Conservation (phyloP, 306 rosid species). For the Hippophae rhamnoides region DNA sequence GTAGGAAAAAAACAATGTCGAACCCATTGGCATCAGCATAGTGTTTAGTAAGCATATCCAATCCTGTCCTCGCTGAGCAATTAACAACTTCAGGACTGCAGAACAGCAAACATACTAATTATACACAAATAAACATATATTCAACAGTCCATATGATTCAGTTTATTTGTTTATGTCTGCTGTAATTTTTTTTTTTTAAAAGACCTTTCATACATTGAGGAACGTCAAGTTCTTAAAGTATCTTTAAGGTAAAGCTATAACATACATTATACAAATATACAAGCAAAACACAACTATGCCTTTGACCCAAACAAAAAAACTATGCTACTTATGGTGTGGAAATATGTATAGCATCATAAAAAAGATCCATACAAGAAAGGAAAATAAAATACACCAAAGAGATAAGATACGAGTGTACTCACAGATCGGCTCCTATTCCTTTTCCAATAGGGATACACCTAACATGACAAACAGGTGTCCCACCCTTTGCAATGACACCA, state of each 20-base stretch:
- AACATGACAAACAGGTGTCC: conserved; percentile 93
- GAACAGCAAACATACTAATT: conserved; percentile 21
- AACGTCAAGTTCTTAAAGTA: background rate
- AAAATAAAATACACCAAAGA: conserved; percentile 1
- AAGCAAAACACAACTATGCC: background rate
- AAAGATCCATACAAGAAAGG: conserved; percentile 2
- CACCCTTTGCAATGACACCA: conserved; percentile 93
- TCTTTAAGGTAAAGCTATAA: background rate
- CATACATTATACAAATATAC: background rate
- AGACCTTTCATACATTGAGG: background rate
- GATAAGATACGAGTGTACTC: conserved; percentile 32
- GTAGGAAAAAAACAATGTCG: conserved; percentile 87
- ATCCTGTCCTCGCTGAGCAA: conserved; percentile 97
- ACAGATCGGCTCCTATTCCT: conserved; percentile 83
- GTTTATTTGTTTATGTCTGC: too few species aligned
- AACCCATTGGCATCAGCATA: conserved; percentile 90
- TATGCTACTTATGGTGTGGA: background rate
- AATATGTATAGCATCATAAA: background rate
- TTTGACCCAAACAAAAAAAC: background rate
- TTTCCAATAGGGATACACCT: conserved; percentile 87
- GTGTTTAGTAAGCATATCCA: conserved; percentile 84
- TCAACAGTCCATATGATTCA: background rate
- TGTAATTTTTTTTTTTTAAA: too few species aligned
- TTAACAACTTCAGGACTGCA: conserved; percentile 92
- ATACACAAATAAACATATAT: background rate